These are phyloP conservation scores for Arthromyces matolae DNA, from an alignment of 768 basidiomycete species.

Conservation along the genomic window DNA sequence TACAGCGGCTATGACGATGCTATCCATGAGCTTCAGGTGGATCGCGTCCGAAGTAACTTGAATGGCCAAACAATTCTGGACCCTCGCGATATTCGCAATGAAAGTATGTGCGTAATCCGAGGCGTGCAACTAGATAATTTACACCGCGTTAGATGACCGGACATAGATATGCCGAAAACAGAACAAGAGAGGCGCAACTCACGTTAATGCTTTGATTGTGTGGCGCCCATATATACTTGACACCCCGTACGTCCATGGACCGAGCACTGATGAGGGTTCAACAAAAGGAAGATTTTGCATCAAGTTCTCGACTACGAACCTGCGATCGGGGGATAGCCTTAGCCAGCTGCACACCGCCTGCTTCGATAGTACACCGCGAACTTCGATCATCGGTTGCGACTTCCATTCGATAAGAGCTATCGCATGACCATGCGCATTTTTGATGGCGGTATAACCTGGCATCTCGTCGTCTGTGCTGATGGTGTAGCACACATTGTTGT, in stretches of 20 bases:
- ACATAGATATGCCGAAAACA: neutral
- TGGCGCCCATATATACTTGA: constrained; percentile 54
- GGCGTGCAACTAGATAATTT: constrained; percentile 45
- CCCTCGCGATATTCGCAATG: constrained; percentile 49
- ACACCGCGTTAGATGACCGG: neutral
- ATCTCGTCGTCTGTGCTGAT: constrained; percentile 47
- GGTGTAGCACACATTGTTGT: constrained; percentile 43
- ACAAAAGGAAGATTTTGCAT: neutral
- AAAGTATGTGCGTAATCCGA: constrained; percentile 31
- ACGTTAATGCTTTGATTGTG: constrained; percentile 51
- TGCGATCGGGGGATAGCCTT: constrained; percentile 43
- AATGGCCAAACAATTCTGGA: constrained; percentile 41
- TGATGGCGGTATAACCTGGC: constrained; percentile 52
- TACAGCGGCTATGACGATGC: constrained; percentile 46
- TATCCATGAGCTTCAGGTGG: constrained; percentile 50
- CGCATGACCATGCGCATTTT: constrained; percentile 42
- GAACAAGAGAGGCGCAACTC: constrained; percentile 21
- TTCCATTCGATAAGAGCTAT: constrained; percentile 61
- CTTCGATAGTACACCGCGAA: constrained; percentile 46
- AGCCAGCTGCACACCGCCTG: constrained; percentile 54
- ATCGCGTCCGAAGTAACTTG: constrained; percentile 56
- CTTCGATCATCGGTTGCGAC: constrained; percentile 45
- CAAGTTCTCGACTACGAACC: constrained; percentile 21
- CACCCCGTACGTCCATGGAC: constrained; percentile 48
- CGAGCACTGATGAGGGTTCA: constrained; percentile 34